phyloP scores from a whole-genome alignment of 176 grass and related monocot genomes.

The Calamus simplicifolius region DNA sequence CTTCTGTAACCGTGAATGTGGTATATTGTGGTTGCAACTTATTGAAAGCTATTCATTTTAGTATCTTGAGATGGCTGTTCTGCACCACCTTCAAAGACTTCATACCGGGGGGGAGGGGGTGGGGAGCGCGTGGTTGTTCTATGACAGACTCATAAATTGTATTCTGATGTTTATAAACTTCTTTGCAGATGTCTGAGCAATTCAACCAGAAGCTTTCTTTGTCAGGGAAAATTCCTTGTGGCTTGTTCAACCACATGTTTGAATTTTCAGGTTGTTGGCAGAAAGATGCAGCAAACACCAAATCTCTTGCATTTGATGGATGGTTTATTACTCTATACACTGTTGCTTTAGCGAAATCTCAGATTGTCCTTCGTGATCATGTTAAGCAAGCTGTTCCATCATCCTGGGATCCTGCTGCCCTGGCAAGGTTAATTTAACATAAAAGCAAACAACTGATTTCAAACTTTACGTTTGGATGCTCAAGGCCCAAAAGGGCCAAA shows the following conservation, averaged over 20 bases:
- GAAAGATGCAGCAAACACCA: conserved; percentile 87
- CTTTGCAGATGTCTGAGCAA: conserved; percentile 96
- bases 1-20: too few relatives aligned
- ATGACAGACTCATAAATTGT: too few relatives aligned
- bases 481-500: too few relatives aligned
- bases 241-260: conserved; percentile 78
- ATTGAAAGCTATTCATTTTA: too few relatives aligned
- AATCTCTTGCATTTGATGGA: conserved; percentile 77
- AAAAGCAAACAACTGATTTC: too few relatives aligned
- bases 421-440: conserved; percentile 44
- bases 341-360: conserved; percentile 78
- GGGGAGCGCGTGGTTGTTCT: too few relatives aligned
- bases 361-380: conserved; percentile 56
- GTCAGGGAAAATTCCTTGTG: conserved; percentile 89
- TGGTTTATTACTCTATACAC: conserved; percentile 81
- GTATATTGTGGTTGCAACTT: too few relatives aligned
- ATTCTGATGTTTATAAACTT: background rate
- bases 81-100: too few relatives aligned
- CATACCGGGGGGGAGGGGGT: too few relatives aligned
- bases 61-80: too few relatives aligned
- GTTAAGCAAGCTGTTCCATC: conserved; percentile 85
- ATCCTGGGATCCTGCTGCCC: conserved; percentile 85
- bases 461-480: too few relatives aligned
- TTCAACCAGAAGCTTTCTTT: conserved; percentile 88
- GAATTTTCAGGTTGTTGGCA: conserved; percentile 81